Evolutionary conservation across 2,329 filamentous ascomycete species (phyloP).

Genomic region (Verticillium isaacii): DNA sequence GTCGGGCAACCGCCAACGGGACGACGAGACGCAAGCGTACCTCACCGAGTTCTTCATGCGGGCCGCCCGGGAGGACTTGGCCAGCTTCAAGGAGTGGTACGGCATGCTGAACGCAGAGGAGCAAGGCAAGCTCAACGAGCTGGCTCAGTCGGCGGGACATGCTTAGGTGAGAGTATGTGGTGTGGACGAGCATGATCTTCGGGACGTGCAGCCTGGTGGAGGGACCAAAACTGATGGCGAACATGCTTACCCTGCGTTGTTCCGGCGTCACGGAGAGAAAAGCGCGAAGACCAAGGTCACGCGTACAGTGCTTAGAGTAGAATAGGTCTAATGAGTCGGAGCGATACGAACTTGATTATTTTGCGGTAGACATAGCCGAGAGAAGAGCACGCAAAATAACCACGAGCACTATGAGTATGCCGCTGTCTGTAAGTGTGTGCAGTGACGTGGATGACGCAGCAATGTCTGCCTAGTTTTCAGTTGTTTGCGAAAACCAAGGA

Average conservation of each 20-base stretch:
- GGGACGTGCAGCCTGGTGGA: background rate
- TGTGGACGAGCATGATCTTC: background rate
- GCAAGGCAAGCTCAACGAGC: constrained; percentile 50
- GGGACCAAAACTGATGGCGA: background rate
- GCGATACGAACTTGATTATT: background rate
- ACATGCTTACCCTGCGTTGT: background rate
- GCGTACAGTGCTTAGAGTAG: background rate
- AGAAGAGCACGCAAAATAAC: background rate
- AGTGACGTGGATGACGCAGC: too few species aligned
- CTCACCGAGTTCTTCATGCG: constrained; percentile 74
- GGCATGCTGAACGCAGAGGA: constrained; percentile 50
- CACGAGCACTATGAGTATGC: background rate
- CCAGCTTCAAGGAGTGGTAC: constrained; percentile 54
- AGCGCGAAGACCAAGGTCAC: background rate
- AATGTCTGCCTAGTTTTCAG: too few species aligned
- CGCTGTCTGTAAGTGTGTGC: too few species aligned
- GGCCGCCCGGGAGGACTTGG: constrained; percentile 51
- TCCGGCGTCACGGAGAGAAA: background rate
- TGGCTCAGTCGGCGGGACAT: constrained; percentile 25
- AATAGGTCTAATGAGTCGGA: background rate
- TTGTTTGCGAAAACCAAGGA: too few species aligned
- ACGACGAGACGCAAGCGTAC: constrained; percentile 88
- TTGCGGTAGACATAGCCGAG: background rate
- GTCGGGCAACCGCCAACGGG: constrained; percentile 59
- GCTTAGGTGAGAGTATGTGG: background rate